These are phyloP conservation scores for Metarhizium rileyi DNA, from an alignment of 2,329 filamentous ascomycete species.

Conservation along the genomic window DNA sequence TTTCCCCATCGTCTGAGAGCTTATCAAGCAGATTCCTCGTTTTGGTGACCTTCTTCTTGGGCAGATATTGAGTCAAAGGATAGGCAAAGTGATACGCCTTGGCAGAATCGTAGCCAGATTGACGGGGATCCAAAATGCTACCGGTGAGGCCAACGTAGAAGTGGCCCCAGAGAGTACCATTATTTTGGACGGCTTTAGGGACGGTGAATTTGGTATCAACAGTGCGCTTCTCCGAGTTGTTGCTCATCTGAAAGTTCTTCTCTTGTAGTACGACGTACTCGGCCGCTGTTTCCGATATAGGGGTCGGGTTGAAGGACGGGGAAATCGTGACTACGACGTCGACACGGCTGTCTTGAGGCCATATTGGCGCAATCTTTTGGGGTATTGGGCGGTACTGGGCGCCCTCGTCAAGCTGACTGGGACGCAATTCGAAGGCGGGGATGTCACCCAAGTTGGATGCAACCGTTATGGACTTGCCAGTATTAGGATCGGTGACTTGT, in stretches of 20 bases:
- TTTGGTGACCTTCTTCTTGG: constrained; percentile 84
- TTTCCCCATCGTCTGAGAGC: constrained; percentile 32
- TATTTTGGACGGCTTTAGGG: constrained; percentile 73
- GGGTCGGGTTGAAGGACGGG: constrained; percentile 57
- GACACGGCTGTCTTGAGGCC: constrained; percentile 67
- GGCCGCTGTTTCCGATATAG: constrained; percentile 53
- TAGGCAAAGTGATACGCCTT: constrained; percentile 77
- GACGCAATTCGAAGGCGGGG: constrained; percentile 55
- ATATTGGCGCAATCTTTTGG: constrained; percentile 71
- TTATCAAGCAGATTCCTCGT: constrained; percentile 74
- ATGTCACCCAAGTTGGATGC: constrained; percentile 46
- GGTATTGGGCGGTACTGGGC: constrained; percentile 58
- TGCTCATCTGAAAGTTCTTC: constrained; percentile 67
- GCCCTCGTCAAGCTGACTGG: constrained; percentile 48
- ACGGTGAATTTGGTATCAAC: constrained; percentile 70
- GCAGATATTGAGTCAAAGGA: constrained; percentile 79
- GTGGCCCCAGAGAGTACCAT: constrained; percentile 90
- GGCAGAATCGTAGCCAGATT: constrained; percentile 59
- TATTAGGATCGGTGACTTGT: constrained; percentile 36
- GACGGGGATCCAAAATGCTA: constrained; percentile 63
- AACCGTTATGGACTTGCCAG: constrained; percentile 43
- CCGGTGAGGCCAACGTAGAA: constrained; percentile 80
- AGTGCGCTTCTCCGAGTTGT: constrained; percentile 68
- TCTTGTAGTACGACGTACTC: constrained; percentile 71
- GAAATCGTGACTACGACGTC: constrained; percentile 84